Percentiles rank a stretch among this genome's conserved stretches.
These are phyloP conservation scores for Pyrenophora tritici-repentis DNA, from an alignment of 2,329 filamentous ascomycete genomes.

Conservation along the genomic window DNA sequence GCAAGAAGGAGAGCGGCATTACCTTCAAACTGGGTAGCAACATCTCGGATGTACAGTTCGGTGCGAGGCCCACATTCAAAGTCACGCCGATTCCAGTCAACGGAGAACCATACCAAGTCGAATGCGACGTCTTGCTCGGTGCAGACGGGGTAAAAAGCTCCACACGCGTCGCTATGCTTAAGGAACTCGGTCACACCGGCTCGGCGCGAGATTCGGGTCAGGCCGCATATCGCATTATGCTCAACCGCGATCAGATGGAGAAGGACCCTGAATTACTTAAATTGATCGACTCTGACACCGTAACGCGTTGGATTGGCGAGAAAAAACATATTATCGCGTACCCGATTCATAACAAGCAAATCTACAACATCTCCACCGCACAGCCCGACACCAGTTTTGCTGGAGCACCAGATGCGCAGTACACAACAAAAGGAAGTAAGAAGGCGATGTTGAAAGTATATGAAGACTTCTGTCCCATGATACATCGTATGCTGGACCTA, in stretches of 20 bases:
- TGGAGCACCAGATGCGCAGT: constrained; percentile 61
- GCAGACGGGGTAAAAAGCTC: constrained; percentile 57
- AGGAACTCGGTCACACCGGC: constrained; percentile 56
- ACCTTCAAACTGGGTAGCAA: constrained; percentile 69
- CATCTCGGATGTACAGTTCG: constrained; percentile 61
- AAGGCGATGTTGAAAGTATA: constrained; percentile 65
- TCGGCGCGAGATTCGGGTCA: constrained; percentile 72
- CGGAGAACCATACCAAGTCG: constrained; percentile 59
- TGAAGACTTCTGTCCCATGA: constrained; percentile 64
- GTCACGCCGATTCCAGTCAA: constrained; percentile 59
- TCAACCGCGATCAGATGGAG: constrained; percentile 69
- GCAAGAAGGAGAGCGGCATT: constrained; percentile 64
- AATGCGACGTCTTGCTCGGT: constrained; percentile 54
- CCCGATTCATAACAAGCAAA: constrained; percentile 68
- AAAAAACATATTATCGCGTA: constrained; percentile 79
- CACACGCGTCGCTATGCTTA: constrained; percentile 59
- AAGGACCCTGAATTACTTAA: constrained; percentile 68
- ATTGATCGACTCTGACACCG: constrained; percentile 69
- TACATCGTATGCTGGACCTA: constrained; percentile 64
- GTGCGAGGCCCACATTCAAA: constrained; percentile 64
- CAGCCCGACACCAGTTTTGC: constrained; percentile 66
- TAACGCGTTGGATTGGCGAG: constrained; percentile 77
- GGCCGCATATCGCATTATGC: constrained; percentile 79
- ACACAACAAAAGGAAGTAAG: constrained; percentile 67
- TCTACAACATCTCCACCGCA: constrained; percentile 69